Conservation (phyloP, 2,329 filamentous ascomycete species). For the Penicillium sp. region DNA sequence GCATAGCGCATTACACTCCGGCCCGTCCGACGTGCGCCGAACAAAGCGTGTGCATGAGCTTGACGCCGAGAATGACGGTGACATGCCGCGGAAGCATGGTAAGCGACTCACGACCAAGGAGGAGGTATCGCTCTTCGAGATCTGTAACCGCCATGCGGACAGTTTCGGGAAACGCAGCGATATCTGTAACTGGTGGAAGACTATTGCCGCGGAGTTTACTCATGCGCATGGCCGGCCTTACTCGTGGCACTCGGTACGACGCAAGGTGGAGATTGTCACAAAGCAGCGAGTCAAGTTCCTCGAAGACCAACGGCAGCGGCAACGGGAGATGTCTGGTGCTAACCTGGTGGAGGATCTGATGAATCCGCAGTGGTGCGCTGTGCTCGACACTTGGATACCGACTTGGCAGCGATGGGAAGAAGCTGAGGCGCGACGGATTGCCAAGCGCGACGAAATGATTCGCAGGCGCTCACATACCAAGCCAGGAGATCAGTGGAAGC, state of each 20-base stretch:
- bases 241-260: slow-evolving; percentile 44
- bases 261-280: slow-evolving; percentile 42
- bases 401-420: slow-evolving; percentile 42
- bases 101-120: slow-evolving; percentile 42
- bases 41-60: slow-evolving; percentile 16
- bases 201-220: slow-evolving; percentile 39
- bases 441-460: slow-evolving; percentile 34
- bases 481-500: slow-evolving; percentile 19
- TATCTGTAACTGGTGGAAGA: slow-evolving; percentile 45
- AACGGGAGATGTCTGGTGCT: slow-evolving; percentile 6
- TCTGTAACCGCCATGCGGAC: slow-evolving; percentile 39
- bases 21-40: slow-evolving; percentile 11
- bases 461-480: slow-evolving; percentile 23
- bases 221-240: slow-evolving; percentile 39
- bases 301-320: slow-evolving; percentile 29
- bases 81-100: slow-evolving; percentile 34
- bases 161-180: slow-evolving; percentile 42
- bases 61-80: slow-evolving; percentile 10
- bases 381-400: slow-evolving; percentile 43
- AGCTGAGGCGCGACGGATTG: slow-evolving; percentile 37
- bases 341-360: slow-evolving; percentile 28
- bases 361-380: slow-evolving; percentile 40
- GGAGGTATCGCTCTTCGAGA: slow-evolving; percentile 41
- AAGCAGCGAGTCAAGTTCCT: slow-evolving; percentile 43
- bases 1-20: background rate